These are phyloP conservation scores for Coniochaeta ligniaria DNA, from an alignment of 2,329 filamentous ascomycete species.

Conservation along the genomic window DNA sequence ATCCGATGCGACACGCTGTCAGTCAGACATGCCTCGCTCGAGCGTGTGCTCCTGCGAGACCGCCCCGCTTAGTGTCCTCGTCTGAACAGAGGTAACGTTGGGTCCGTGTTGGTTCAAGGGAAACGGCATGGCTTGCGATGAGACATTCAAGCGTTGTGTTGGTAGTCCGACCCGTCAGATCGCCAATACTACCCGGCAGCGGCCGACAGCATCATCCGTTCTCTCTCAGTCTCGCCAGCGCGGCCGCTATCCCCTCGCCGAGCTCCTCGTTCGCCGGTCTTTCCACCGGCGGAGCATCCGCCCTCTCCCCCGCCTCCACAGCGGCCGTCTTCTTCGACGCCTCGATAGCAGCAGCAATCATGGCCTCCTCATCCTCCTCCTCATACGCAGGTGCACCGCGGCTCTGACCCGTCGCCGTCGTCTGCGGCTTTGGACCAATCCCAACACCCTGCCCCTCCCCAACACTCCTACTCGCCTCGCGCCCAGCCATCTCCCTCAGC, in stretches of 20 bases:
- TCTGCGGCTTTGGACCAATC: neutral
- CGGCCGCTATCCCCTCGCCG: conserved; percentile 52
- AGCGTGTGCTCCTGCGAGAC: neutral
- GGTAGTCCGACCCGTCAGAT: neutral
- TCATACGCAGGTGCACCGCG: conserved; percentile 13
- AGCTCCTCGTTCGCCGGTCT: conserved; percentile 32
- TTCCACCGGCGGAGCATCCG: conserved; percentile 7
- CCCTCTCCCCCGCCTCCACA: conserved; percentile 16
- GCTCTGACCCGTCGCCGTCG: conserved; percentile 3
- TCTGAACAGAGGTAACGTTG: neutral
- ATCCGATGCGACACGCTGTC: neutral
- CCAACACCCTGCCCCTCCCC: conserved; percentile 2
- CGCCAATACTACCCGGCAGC: neutral
- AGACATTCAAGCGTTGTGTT: too few species aligned
- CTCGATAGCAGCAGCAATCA: conserved; percentile 39
- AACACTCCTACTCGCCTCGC: neutral
- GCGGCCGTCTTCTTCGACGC: conserved; percentile 33
- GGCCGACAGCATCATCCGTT: conserved; percentile 19
- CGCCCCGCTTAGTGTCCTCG: neutral
- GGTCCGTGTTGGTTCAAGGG: neutral
- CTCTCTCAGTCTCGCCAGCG: conserved; percentile 51
- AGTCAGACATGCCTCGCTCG: neutral
- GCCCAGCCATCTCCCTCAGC: conserved; percentile 8
- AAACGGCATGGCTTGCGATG: too few species aligned
- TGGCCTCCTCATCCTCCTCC: conserved; percentile 41